phyloP scores from a whole-genome alignment of 1,284 basidiomycete species.

The Peniophora sp. region DNA sequence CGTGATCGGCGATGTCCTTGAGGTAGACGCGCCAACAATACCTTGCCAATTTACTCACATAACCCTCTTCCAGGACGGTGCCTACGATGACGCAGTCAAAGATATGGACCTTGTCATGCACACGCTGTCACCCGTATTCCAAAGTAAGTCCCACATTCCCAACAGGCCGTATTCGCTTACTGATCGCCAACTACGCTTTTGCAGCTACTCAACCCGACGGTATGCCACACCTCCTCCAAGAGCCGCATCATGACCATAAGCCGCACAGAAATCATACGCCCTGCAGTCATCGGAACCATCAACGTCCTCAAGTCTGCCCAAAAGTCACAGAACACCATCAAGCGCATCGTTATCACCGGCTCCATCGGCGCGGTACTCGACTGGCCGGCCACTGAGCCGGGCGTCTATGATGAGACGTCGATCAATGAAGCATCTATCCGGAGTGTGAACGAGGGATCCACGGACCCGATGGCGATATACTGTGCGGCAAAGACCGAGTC shows the following conservation, averaged over 20 bases:
- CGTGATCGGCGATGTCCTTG: too few species aligned
- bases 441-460: not conserved
- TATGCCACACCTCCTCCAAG: not conserved
- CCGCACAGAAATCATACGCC: not conserved
- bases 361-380: not conserved
- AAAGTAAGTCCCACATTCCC: too few species aligned
- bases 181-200: slow-evolving; percentile 10
- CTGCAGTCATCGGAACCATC: not conserved
- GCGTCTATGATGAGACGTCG: not conserved
- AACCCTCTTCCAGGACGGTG: too few species aligned
- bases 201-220: slow-evolving; percentile 27
- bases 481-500: not conserved
- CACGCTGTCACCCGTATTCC: too few species aligned
- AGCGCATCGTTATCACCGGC: not conserved
- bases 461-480: not conserved
- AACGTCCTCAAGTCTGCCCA: not conserved
- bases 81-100: too few species aligned
- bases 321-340: slow-evolving; percentile 28
- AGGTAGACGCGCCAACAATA: slow-evolving; percentile 34
- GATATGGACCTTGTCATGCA: too few species aligned
- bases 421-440: not conserved
- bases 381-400: not conserved
- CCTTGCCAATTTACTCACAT: not conserved
- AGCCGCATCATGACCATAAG: not conserved
- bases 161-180: not conserved